Evolutionary conservation across 1,284 basidiomycete species (phyloP), one percentile per base, ranked within the genome.

Genomic region (Microbotryum lychnidis-dioicae): DNA sequence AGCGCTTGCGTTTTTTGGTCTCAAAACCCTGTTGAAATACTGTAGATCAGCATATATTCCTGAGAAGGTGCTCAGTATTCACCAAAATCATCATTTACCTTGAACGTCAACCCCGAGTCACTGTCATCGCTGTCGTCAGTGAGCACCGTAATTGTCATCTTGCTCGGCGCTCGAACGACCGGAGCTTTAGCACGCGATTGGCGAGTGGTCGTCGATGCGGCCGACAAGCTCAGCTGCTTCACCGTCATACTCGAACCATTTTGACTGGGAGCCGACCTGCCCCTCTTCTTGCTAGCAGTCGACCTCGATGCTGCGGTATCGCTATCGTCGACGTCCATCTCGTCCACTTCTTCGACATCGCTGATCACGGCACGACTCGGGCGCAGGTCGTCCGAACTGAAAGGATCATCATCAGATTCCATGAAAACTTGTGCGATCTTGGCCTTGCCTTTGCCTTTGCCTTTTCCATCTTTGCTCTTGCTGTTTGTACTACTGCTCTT

Each of bases 81-180:
- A 29, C n/a, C 14, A 29, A 37, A 16, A n/a, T n/a, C 31, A 8
- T 5, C 1, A 46, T 54, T 29, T 27, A 65, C 63, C 55, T 67
- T 65, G 60, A 68, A 68, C 5, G 62, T 66, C 44, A 60, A 27
- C 0, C 67, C 64, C 5, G 57, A 61, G n/a, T 68, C 67, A 9
- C 56, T 58, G 7, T 68, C 62, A 0, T 57, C 59, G 18, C 49
- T 56, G 46, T 61, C 59, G 49, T 66, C 61, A 45, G 58, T 56
- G 55, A 68, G 47, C 8, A 58, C 58, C 20, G 54, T 29, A 0
- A 45, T 20, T 1, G 53, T 42, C 4, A 54, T 31, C 44, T 67
- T 64, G 18, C 54, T 58, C 45, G 58, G 37, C 2, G 53, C 21
- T 12, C 27, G 23, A 9, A 23, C 42, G 10, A 20, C 31, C 3